Conservation (phyloP, 2,329 filamentous ascomycete genomes). For the Fusarium metavorans region DNA sequence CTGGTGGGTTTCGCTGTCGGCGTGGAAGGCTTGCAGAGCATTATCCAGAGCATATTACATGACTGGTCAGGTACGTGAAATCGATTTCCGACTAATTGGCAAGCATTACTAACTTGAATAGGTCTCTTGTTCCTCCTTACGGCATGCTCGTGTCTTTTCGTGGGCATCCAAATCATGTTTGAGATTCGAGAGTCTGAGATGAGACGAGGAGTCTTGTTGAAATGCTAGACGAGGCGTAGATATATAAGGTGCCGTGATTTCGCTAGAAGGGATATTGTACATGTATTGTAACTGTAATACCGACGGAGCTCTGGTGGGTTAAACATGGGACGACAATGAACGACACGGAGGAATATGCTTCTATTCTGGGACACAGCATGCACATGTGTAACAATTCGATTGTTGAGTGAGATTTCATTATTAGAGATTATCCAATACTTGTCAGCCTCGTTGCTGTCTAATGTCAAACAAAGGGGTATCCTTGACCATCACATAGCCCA, state of each 20-base stretch:
- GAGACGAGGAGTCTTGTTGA: slow-evolving; percentile 83
- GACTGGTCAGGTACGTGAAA: slow-evolving; percentile 74
- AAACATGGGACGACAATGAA: slow-evolving; percentile 17
- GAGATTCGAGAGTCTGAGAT: slow-evolving; percentile 89
- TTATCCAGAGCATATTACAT: slow-evolving; percentile 80
- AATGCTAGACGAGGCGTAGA: slow-evolving; percentile 68
- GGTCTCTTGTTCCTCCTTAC: slow-evolving; percentile 79
- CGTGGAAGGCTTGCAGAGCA: slow-evolving; percentile 83
- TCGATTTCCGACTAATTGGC: not conserved
- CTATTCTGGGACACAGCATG: not conserved
- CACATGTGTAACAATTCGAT: not conserved
- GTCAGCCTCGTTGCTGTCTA: not conserved
- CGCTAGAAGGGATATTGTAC: slow-evolving; percentile 13
- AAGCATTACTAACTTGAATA: slow-evolving; percentile 44
- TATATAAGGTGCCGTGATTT: not conserved
- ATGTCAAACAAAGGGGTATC: slow-evolving; percentile 21
- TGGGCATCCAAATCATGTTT: slow-evolving; percentile 95
- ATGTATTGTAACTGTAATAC: slow-evolving; percentile 31
- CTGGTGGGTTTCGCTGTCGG: slow-evolving; percentile 95
- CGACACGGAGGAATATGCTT: slow-evolving; percentile 2
- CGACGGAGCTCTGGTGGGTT: slow-evolving; percentile 2
- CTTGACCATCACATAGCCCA: slow-evolving; percentile 10
- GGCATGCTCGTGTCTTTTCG: slow-evolving; percentile 82
- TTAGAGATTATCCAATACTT: slow-evolving; percentile 4
- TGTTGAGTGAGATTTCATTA: not conserved